Conservation (phyloP, 2,329 filamentous ascomycete species). For the Fusarium sp. region DNA sequence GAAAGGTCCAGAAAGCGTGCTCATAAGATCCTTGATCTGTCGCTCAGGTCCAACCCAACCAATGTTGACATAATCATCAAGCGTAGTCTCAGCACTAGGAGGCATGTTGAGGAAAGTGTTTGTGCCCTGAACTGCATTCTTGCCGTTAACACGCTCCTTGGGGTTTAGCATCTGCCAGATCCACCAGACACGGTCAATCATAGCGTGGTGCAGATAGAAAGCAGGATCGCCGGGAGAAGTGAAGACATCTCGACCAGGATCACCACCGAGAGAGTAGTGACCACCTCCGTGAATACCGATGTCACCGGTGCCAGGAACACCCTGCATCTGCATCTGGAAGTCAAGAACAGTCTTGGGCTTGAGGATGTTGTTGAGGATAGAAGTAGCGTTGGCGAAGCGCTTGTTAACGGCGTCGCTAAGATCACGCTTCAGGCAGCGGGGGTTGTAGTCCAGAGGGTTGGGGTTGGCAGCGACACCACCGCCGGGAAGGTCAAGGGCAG, state of each 20-base stretch:
- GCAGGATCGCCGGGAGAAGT: constrained; percentile 53
- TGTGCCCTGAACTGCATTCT: constrained; percentile 38
- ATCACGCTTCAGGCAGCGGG: constrained; percentile 57
- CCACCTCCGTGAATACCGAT: constrained; percentile 53
- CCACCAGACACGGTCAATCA: constrained; percentile 48
- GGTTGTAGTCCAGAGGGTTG: constrained; percentile 53
- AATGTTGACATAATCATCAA: constrained; percentile 46
- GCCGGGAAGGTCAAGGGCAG: constrained; percentile 47
- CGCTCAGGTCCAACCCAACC: constrained; percentile 39
- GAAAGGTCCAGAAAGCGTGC: constrained; percentile 50
- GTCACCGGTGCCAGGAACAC: constrained; percentile 42
- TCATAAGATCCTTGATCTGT: constrained; percentile 50
- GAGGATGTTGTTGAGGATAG: constrained; percentile 54
- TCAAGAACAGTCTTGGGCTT: constrained; percentile 51
- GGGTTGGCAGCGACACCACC: constrained; percentile 36
- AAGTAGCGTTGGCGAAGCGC: constrained; percentile 43
- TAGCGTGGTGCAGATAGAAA: constrained; percentile 51
- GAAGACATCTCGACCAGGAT: constrained; percentile 56
- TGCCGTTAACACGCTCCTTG: constrained; percentile 37
- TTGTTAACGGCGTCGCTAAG: constrained; percentile 44
- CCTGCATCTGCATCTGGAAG: constrained; percentile 62
- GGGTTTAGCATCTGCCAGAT: constrained; percentile 48
- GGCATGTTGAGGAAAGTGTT: constrained; percentile 44
- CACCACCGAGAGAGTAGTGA: constrained; percentile 56
- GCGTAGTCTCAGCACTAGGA: constrained; percentile 40